These are phyloP conservation scores for Achlya hypogyna DNA, from an alignment of 352 stramenopile genomes.

Conservation along the genomic window DNA sequence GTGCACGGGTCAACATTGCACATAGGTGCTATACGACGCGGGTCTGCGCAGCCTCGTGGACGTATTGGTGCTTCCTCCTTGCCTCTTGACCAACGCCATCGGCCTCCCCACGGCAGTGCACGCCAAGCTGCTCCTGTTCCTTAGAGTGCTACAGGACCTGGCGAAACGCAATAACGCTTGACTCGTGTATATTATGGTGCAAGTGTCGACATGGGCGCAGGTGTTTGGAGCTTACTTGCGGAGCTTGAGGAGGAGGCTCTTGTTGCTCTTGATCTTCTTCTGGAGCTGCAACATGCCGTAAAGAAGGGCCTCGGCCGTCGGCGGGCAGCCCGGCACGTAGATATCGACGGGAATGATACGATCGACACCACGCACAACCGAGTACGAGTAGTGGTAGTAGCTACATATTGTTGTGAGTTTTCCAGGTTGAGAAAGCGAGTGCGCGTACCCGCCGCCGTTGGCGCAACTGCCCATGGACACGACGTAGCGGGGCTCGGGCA, in stretches of 20 bases:
- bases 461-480: slow-evolving; percentile 98
- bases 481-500: slow-evolving; percentile 98
- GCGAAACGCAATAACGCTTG: neutral
- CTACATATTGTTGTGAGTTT: slow-evolving; percentile 22
- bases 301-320: slow-evolving; percentile 96
- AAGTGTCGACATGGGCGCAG: too few species aligned
- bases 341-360: slow-evolving; percentile 98
- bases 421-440: slow-evolving; percentile 90
- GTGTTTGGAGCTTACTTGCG: slow-evolving; percentile 96
- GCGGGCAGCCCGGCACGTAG: slow-evolving; percentile 99
- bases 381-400: slow-evolving; percentile 96
- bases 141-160: slow-evolving; percentile 22
- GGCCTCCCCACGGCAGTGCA: slow-evolving; percentile 23
- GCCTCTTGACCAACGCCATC: neutral
- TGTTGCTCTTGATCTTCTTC: slow-evolving; percentile 99
- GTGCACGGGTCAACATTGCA: neutral
- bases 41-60: slow-evolving; percentile 27
- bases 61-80: slow-evolving; percentile 19
- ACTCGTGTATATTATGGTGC: slow-evolving; percentile 15
- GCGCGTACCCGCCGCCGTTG: slow-evolving; percentile 90
- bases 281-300: slow-evolving; percentile 98
- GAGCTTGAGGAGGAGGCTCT: slow-evolving; percentile 91
- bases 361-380: slow-evolving; percentile 95
- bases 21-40: neutral
- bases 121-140: slow-evolving; percentile 28